Conservation (phyloP, 129 eudicot species). For the Apium graveolens region DNA sequence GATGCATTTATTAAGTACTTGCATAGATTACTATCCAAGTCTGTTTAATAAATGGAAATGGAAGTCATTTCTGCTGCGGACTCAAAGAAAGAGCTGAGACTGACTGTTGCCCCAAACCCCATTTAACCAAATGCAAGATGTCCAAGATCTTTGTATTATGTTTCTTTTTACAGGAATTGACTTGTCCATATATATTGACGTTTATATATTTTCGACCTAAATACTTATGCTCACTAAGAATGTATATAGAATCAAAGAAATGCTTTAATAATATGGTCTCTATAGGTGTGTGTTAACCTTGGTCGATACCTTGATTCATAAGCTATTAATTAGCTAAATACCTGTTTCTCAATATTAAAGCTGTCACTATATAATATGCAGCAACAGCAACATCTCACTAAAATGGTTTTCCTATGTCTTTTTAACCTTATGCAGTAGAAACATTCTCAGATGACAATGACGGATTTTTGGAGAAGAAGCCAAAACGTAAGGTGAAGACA, state of each 20-base stretch:
- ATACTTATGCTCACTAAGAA: not conserved
- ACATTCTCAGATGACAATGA: constrained; percentile 49
- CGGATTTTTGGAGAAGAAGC: constrained; percentile 57
- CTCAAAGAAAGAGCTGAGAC: not conserved
- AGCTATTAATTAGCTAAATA: not conserved
- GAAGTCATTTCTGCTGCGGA: not conserved
- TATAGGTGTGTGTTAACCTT: not conserved
- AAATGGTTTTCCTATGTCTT: constrained; percentile 13
- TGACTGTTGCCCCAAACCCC: not conserved
- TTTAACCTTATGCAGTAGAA: constrained; percentile 18
- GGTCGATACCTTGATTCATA: not conserved
- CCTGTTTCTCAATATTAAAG: not conserved
- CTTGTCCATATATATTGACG: not conserved
- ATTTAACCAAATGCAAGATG: not conserved
- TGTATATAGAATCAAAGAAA: not conserved
- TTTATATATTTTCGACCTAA: not conserved
- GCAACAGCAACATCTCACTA: not conserved
- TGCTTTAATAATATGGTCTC: not conserved
- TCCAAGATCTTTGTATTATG: not conserved
- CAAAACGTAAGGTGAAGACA: constrained; percentile 64
- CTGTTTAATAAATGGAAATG: not conserved
- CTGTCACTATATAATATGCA: not conserved
- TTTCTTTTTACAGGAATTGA: not conserved
- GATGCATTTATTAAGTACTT: not conserved
- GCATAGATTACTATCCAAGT: not conserved